Conservation (phyloP, 768 basidiomycete genomes). For the Agrocybe praecox region DNA sequence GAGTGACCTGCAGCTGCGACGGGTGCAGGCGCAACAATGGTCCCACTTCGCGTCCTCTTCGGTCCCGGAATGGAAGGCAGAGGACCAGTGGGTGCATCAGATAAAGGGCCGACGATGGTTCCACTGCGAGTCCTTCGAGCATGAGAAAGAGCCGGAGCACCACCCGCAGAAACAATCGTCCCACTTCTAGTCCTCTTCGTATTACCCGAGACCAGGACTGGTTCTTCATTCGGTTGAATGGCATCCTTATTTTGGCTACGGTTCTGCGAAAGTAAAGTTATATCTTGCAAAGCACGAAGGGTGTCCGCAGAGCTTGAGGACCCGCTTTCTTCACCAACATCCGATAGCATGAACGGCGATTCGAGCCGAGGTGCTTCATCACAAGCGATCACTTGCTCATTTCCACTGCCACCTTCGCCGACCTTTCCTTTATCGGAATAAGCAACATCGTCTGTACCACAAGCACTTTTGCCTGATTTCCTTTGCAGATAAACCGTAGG, state of each 20-base stretch:
- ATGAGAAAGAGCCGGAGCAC: constrained; percentile 7
- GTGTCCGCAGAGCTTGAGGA: not conserved
- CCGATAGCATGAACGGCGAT: constrained; percentile 5
- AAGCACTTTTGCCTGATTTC: constrained; percentile 2
- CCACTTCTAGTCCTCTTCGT: constrained; percentile 43
- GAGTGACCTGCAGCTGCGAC: not conserved
- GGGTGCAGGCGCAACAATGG: constrained; percentile 21
- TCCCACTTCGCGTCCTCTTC: constrained; percentile 33
- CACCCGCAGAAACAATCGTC: constrained; percentile 40
- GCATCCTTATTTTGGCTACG: not conserved
- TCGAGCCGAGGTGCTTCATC: not conserved
- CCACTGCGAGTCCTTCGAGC: constrained; percentile 32
- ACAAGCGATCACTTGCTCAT: not conserved
- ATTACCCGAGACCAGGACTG: not conserved
- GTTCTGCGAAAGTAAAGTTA: not conserved
- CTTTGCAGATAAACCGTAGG: constrained; percentile 31
- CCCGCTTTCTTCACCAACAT: not conserved
- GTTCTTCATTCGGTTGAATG: not conserved
- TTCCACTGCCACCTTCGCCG: not conserved
- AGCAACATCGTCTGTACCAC: not conserved
- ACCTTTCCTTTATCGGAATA: not conserved
- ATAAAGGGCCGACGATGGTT: constrained; percentile 29
- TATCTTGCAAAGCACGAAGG: not conserved
- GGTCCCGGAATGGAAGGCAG: not conserved
- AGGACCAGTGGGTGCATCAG: constrained; percentile 8